Base-by-base conservation (phyloP, 1,284 basidiomycete genomes). In the Tylopilus microsporus region DNA sequence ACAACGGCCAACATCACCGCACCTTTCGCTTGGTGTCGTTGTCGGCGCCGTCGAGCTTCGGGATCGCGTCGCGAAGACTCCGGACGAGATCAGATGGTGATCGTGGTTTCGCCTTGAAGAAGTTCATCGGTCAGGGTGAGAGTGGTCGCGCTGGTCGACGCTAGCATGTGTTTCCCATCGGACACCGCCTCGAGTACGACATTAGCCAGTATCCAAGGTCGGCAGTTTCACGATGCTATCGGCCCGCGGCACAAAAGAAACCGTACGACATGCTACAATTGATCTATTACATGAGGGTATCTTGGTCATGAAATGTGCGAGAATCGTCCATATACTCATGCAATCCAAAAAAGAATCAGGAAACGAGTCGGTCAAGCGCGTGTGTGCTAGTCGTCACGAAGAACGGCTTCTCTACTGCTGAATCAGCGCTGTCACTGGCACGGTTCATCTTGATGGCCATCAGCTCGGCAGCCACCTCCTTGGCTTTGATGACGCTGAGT, bases 41-140 rank as follows among this genome's bases (percentile, higher is more conserved):
- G 16, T 88, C 89, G n/a, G 85, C 82, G 5, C 81, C 73, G 65
- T 95, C 94, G 51, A 96, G 79, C 70, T 82, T 85, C 56, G 82
- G 80, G 64, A 95, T 83, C 58, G 87, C 82, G 70, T 96, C 94
- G 52, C 86, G 82, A 55, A 95, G 78, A 42, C 85, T 81, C 53
- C 86, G 82, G 41, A 95, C 89, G 58, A 92, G 83, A 72, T 96
- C 93, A 49, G 89, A 84, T 12, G 94, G 93, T 39, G 89, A 88
- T 66, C 91, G 80, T 49, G 84, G 85, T 73, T 92, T 94, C 30
- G 91, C 86, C 77, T 91, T 94, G 85, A 96, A 96, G 79, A 96
- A 95, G 76, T 96, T 96, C 93, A 95, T 94, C 11, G 36, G 9
- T 36, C 9, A 12, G 8, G 36, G 13, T 37, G 7, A 37, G 36